phyloP scores from a whole-genome alignment of 2,329 filamentous ascomycete species.

The Colletotrichum chlorophyti region DNA sequence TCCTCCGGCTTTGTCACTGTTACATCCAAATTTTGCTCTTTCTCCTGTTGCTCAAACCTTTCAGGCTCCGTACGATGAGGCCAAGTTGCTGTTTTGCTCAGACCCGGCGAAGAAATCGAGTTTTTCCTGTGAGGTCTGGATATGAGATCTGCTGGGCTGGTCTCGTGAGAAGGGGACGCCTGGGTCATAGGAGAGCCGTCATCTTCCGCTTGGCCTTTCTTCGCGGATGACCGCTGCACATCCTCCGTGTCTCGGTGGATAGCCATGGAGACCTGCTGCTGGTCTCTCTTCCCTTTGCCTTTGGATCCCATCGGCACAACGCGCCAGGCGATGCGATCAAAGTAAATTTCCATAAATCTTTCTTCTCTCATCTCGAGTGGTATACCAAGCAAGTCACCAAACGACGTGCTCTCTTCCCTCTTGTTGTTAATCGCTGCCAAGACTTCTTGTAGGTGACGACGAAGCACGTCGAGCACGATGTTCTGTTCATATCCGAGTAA shows the following conservation, averaged over 20 bases:
- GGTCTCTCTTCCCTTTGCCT: background rate
- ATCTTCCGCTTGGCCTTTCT: background rate
- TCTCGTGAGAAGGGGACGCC: background rate
- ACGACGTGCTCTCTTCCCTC: background rate
- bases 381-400: background rate
- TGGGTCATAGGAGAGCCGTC: background rate
- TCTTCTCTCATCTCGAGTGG: slow-evolving; percentile 9
- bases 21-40: background rate
- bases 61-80: background rate
- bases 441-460: slow-evolving; percentile 56
- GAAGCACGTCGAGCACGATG: slow-evolving; percentile 52
- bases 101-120: background rate
- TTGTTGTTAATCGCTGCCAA: slow-evolving; percentile 51
- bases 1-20: background rate
- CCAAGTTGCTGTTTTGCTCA: background rate
- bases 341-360: slow-evolving; percentile 21
- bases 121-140: background rate
- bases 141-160: background rate
- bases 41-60: background rate
- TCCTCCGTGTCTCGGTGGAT: slow-evolving; percentile 4
- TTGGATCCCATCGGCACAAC: background rate
- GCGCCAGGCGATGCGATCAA: background rate
- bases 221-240: background rate
- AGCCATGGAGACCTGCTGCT: slow-evolving; percentile 2
- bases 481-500: slow-evolving; percentile 35